A percentile compares a stretch with the other conserved stretches of the same genome.
Evolutionary conservation across 2,329 filamentous ascomycete genomes (phyloP).

Genomic region (Chrysosporium queenslandicum): DNA sequence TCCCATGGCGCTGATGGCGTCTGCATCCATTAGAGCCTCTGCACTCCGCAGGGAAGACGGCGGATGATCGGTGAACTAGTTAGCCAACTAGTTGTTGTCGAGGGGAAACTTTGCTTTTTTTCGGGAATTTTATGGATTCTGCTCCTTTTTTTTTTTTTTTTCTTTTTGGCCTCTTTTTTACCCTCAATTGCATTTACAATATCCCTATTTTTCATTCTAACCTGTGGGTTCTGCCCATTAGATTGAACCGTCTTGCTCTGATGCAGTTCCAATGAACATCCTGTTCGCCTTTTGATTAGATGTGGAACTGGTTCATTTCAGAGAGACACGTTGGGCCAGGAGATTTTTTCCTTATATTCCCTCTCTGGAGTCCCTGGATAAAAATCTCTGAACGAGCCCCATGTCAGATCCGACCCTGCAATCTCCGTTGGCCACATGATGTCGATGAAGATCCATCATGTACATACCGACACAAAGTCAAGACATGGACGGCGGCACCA

Average conservation of each 20-base stretch:
- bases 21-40: not conserved
- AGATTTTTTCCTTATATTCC: not conserved
- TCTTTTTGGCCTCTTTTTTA: not conserved
- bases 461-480: not conserved
- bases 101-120: conserved; percentile 2
- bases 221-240: too few relatives aligned
- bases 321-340: not conserved
- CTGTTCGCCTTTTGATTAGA: not conserved
- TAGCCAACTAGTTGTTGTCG: not conserved
- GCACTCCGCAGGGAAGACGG: not conserved
- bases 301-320: not conserved
- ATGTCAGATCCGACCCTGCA: conserved; percentile 7
- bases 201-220: not conserved
- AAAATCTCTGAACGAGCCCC: not conserved
- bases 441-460: not conserved
- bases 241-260: not conserved
- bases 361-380: not conserved
- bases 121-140: conserved; percentile 2
- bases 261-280: not conserved
- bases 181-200: too few relatives aligned
- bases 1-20: too few relatives aligned
- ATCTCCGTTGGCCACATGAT: conserved; percentile 4
- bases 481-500: too few relatives aligned
- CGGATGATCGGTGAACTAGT: not conserved
- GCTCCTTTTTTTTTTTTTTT: not conserved